phyloP scores from a whole-genome alignment of 1,284 basidiomycete genomes.

The Polyporus tsugae region DNA sequence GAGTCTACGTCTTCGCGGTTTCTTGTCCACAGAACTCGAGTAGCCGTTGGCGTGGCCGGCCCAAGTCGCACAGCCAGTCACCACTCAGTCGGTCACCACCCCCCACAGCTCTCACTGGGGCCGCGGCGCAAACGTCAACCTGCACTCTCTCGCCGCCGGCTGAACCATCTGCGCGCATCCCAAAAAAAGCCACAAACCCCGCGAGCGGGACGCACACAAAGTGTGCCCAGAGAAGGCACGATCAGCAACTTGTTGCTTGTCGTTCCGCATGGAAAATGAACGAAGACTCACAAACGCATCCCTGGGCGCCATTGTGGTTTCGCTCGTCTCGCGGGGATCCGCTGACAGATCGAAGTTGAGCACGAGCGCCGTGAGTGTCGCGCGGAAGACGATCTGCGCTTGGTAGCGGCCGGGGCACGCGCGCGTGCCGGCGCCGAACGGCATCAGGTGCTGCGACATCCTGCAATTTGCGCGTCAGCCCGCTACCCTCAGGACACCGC shows the following conservation, averaged over 20 bases:
- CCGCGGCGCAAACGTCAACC: slow-evolving; percentile 57
- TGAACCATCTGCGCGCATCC: slow-evolving; percentile 63
- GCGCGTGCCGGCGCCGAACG: slow-evolving; percentile 32
- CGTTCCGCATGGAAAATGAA: neutral
- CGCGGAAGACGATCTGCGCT: slow-evolving; percentile 28
- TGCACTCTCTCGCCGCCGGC: slow-evolving; percentile 67
- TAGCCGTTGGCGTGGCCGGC: no score
- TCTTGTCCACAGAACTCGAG: no score
- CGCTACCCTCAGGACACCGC: no score
- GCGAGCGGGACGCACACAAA: no score
- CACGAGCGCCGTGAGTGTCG: slow-evolving; percentile 23
- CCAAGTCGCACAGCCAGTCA: no score
- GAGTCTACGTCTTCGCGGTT: no score
- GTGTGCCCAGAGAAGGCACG: neutral
- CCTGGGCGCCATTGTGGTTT: slow-evolving; percentile 29
- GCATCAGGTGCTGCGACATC: slow-evolving; percentile 24
- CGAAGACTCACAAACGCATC: slow-evolving; percentile 31
- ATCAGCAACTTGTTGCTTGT: neutral
- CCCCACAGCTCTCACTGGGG: neutral
- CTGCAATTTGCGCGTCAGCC: no score
- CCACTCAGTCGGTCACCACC: no score
- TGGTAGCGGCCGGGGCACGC: slow-evolving; percentile 33
- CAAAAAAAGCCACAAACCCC: neutral
- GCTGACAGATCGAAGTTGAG: slow-evolving; percentile 30
- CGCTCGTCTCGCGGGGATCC: slow-evolving; percentile 26